These are phyloP conservation scores for Epithemia pelagica DNA, from an alignment of 108 stramenopile genomes.

Conservation along the genomic window DNA sequence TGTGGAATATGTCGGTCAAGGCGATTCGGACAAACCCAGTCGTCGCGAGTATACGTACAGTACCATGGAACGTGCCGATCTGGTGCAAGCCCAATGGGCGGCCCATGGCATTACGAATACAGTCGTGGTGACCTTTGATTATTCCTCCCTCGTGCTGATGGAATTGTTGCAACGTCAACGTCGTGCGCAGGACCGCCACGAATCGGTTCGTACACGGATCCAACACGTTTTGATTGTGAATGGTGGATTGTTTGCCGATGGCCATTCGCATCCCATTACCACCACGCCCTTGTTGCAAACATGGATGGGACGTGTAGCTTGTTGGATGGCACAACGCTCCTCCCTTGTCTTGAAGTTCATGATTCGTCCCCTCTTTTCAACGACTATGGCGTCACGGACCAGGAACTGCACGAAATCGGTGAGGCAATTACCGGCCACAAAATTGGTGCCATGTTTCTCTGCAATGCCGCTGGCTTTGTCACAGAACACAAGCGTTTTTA, in stretches of 20 bases:
- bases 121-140: slow-evolving; percentile 7
- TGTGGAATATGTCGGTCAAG: slow-evolving; percentile 14
- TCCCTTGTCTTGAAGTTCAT: slow-evolving; percentile 1
- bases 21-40: slow-evolving; percentile 9
- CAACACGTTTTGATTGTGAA: slow-evolving; percentile 12
- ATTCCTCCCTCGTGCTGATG: slow-evolving; percentile 11
- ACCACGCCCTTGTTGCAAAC: slow-evolving; percentile 8
- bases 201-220: not conserved
- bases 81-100: slow-evolving; percentile 12
- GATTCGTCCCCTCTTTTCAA: slow-evolving; percentile 1
- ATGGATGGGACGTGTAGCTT: not conserved
- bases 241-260: slow-evolving; percentile 9
- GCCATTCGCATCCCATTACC: slow-evolving; percentile 7
- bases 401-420: slow-evolving; percentile 2
- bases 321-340: slow-evolving; percentile 4
- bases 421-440: not conserved
- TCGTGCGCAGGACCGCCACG: not conserved
- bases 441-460: not conserved
- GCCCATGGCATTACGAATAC: slow-evolving; percentile 6
- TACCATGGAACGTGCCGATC: slow-evolving; percentile 14
- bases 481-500: slow-evolving; percentile 13
- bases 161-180: slow-evolving; percentile 16
- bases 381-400: not conserved
- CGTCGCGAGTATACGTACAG: slow-evolving; percentile 5
- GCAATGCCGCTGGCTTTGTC: slow-evolving; percentile 4